phyloP scores from a whole-genome alignment of 129 eudicot species.

The Tagetes erecta region DNA sequence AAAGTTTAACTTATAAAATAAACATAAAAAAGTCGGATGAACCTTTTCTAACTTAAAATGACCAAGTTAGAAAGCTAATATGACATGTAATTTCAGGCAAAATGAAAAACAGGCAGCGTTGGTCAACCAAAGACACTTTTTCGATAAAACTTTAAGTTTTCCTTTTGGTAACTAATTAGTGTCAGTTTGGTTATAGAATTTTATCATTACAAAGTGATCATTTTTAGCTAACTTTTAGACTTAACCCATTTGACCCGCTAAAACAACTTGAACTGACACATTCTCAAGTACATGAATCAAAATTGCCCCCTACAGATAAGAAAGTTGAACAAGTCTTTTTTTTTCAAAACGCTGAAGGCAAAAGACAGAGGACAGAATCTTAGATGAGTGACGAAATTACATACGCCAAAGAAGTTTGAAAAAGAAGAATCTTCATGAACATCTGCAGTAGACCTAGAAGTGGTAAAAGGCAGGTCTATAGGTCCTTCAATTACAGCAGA shows the following conservation, averaged over 20 bases:
- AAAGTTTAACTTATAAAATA: no score
- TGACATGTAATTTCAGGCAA: no score
- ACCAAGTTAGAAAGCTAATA: not conserved
- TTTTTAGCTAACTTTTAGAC: not conserved
- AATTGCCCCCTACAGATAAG: not conserved
- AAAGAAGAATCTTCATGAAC: conserved; percentile 61
- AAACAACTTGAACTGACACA: not conserved
- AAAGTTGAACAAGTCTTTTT: not conserved
- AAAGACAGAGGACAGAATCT: conserved; percentile 4
- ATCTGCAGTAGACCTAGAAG: conserved; percentile 40
- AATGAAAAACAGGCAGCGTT: no score
- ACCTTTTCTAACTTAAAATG: not conserved
- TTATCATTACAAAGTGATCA: not conserved
- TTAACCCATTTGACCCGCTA: not conserved
- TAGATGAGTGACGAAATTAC: conserved; percentile 24
- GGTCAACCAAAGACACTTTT: not conserved
- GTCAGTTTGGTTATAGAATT: not conserved
- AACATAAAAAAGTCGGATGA: not conserved
- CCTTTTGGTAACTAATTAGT: not conserved
- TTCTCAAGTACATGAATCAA: not conserved
- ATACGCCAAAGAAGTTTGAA: conserved; percentile 66
- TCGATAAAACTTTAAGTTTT: no score
- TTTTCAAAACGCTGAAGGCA: not conserved
- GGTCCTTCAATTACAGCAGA: conserved; percentile 72
- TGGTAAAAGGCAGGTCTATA: conserved; percentile 56